Base-by-base conservation (phyloP, 495 filamentous ascomycete species). In the Penicillium salamii region DNA sequence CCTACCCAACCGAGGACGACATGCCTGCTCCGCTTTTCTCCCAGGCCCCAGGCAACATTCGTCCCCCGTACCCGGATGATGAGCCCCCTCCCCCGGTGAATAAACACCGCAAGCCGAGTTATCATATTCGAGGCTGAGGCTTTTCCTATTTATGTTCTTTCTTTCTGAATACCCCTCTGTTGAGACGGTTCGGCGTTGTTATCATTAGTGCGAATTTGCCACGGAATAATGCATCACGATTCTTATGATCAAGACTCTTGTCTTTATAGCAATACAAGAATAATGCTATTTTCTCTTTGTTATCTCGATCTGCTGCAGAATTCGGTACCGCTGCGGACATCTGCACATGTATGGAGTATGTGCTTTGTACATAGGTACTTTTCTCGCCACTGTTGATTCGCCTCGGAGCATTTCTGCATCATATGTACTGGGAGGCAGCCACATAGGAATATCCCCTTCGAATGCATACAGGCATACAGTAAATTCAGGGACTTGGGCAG, bases 51-150 rank as follows among this genome's bases (percentile, higher is more conserved):
- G 65, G 60, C 33, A 67, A 67, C 46, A 44, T 63, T 13, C 67
- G 69, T 15, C 72, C 86, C 43, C 91, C 91, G 9, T 96, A 97
- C 66, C 91, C 91, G 0, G 71, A 83, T 46, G 89, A 95, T 49
- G 88, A 87, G n/a, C n/a, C n/a, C n/a, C 86, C 85, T 11, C 91
- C 91, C 1, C 67, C 75, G 11, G 89, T 95, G 5, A 92, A 95
- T 55, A 82, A 86, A 75, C 84, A 87, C 46, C 83, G 85, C 61
- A 97, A 97, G 67, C 91, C 91, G 7, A 85, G 89, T 52, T 91
- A 85, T 58, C 77, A 77, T 51, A 70, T 77, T 42, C 71, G 80
- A 52, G 83, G 68, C 77, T 62, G 11, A 40, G 31, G 19, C 28
- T 47, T 46, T 60, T 36, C n/a, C 37, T 42, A 15, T 41, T 49